These are phyloP conservation scores for Funneliformis caledonium DNA, from an alignment of 371 early-diverging fungal genomes.

Conservation along the genomic window DNA sequence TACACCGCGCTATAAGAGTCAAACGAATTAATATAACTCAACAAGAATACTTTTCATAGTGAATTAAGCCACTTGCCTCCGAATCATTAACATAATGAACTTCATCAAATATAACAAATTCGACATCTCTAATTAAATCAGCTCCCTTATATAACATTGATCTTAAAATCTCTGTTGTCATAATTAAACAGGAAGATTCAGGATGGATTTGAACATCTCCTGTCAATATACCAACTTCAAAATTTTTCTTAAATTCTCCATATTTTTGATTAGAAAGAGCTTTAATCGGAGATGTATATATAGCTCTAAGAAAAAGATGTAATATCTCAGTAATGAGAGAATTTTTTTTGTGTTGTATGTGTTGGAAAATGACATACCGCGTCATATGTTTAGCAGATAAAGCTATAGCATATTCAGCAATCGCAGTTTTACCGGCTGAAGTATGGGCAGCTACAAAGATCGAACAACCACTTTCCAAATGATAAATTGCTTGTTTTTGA, in stretches of 20 bases:
- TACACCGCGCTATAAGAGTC: constrained; percentile 83
- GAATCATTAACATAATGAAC: constrained; percentile 99
- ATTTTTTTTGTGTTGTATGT: neutral
- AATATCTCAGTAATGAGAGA: neutral
- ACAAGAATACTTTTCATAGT: neutral
- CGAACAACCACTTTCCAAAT: constrained; percentile 91
- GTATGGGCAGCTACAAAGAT: constrained; percentile 99
- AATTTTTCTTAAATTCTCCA: constrained; percentile 92
- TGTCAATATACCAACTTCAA: constrained; percentile 97
- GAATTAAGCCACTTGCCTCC: constrained; percentile 58
- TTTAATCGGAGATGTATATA: constrained; percentile 99
- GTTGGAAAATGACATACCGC: constrained; percentile 49
- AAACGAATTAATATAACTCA: neutral
- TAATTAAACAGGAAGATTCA: constrained; percentile 95
- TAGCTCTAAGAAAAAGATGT: constrained; percentile 63
- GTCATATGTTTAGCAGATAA: constrained; percentile 95
- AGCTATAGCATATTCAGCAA: constrained; percentile 99
- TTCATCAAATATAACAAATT: constrained; percentile 99
- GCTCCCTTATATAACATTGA: constrained; percentile 98
- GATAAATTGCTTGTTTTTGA: constrained; percentile 98
- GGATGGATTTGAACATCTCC: constrained; percentile 99
- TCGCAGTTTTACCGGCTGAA: constrained; percentile 99
- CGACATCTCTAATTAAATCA: constrained; percentile 96
- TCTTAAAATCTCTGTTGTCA: constrained; percentile 99
- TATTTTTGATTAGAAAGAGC: constrained; percentile 99